Evolutionary conservation across 2,329 filamentous ascomycete genomes (phyloP), one percentile per base, ranked within the genome.

Genomic region (Coleophoma eucalyptorum): DNA sequence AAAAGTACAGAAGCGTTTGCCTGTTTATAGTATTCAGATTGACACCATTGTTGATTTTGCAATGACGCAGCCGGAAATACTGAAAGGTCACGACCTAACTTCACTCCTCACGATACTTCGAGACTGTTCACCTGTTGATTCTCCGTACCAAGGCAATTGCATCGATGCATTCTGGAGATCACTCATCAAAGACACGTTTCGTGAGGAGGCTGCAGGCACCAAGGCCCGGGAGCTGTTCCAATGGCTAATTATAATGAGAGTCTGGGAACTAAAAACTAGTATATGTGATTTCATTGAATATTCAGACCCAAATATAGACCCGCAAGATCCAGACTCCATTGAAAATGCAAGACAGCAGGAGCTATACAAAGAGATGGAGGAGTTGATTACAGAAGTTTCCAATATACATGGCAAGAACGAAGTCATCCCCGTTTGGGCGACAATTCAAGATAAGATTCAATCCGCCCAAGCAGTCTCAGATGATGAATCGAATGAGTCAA

Each of bases 161-260:
- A 44, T 49, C 16, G 53, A 57, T 16, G 48, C 43, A 16, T 54
- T 57, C 16, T 57, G 53, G 55, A 45, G 49, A 6, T 49, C 55
- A 1, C 13, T 55, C 3, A 52, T 55, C 16, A 50, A 53, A 46
- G 50, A 57, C 5, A 52, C 50, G 2, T 52, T 49, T 41, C 50
- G 21, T 12, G 47, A 45, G n/a, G 16, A 35, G 3, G 38, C 45
- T 11, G 55, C 52, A 7, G 42, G 8, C 0, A 13, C n/a, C 20
- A 43, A 3, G 21, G 10, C 41, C 20, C 40, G 43, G 4, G 32
- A 19, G 21, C 26, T 45, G 34, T 48, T 51, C 38, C 45, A 37
- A 10, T n/a, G 43, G 7, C 19, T 51, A 5, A n/a, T 51, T 31
- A 48, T 41, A 11, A 32, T 38, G 3, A n/a, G 33, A 3, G 32